These are phyloP conservation scores for Cyclostephanos invisitatus DNA, from an alignment of 108 stramenopile species.

Conservation along the genomic window DNA sequence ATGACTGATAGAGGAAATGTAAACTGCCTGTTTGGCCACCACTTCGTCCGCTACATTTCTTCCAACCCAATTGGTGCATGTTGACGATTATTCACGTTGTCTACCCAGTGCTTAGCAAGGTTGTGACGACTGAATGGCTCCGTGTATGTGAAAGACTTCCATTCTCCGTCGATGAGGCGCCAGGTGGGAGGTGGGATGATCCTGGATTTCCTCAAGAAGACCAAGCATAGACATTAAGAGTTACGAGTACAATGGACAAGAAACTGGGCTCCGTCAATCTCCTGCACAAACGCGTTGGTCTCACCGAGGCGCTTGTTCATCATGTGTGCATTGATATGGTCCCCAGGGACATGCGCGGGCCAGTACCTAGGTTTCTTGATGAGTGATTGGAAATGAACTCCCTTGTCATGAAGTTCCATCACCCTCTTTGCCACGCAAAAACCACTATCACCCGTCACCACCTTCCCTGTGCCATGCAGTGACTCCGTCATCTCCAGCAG, in stretches of 20 bases:
- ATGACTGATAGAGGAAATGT: too few species aligned
- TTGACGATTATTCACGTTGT: too few species aligned
- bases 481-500: too few species aligned
- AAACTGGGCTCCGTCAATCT: slow-evolving; percentile 1
- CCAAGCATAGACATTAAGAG: slow-evolving; percentile 9
- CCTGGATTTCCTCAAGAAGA: slow-evolving; percentile 5
- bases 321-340: slow-evolving; percentile 4
- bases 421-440: slow-evolving; percentile 28
- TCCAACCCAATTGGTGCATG: slow-evolving; percentile 29
- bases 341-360: slow-evolving; percentile 11
- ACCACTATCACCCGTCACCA: slow-evolving; percentile 14
- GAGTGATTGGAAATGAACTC: not conserved
- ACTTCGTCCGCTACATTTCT: slow-evolving; percentile 16
- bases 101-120: too few species aligned
- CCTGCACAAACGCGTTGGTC: not conserved
- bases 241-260: slow-evolving; percentile 11
- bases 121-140: slow-evolving; percentile 19
- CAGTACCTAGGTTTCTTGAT: slow-evolving; percentile 16
- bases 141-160: slow-evolving; percentile 13
- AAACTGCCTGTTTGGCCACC: too few species aligned
- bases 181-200: too few species aligned
- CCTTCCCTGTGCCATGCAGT: too few species aligned
- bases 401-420: slow-evolving; percentile 5
- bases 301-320: not conserved
- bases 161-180: too few species aligned